Base-by-base conservation (phyloP, 2,329 filamentous ascomycete genomes). In the Aspergillus pseudoglaucus region DNA sequence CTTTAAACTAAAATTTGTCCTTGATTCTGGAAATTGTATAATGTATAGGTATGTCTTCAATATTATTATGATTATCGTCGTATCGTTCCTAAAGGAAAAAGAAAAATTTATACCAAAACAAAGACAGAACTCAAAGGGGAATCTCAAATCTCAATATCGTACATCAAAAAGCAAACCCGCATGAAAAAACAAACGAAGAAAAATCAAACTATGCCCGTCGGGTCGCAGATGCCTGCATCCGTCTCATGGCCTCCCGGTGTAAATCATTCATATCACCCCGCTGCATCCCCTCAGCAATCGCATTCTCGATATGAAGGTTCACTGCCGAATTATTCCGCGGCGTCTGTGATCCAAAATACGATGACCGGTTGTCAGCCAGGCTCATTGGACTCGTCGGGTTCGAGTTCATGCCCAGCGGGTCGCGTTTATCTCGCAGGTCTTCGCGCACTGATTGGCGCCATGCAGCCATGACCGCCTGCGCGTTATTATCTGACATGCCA, bases 201-300 rank as follows among this genome's bases (percentile, higher is more conserved):
- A 47, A 47, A 25, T n/a, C 17, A 44, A 10, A 32, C 47, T 41
- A 46, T 56, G 61, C 20, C 59, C 51, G 41, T 42, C 61, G 66
- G 52, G 78, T 79, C 0, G 77, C 79, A 43, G 71, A 67, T 12
- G 76, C 75, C 63, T 95, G 90, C 83, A 96, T 86, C 64, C 77
- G 83, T 53, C 86, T 77, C 79, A 96, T 78, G 1, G 85, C 87
- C 53, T 90, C 85, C 17, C 85, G 78, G 65, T 96, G 90, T 18
- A 84, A 78, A 41, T 87, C 85, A 45, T 87, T 74, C 73, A 95
- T 79, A 53, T 86, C 81, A 0, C 84, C 84, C 14, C 80, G 82
- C 46, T 88, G 77, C 86, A 94, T 93, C 54, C 81, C 78, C 64
- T 85, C 81, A 54, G 89, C 85, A 58, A 89, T 83, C 33, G 77